Conservation (phyloP, 2,329 filamentous ascomycete genomes). For the Berkeleyomyces basicola region DNA sequence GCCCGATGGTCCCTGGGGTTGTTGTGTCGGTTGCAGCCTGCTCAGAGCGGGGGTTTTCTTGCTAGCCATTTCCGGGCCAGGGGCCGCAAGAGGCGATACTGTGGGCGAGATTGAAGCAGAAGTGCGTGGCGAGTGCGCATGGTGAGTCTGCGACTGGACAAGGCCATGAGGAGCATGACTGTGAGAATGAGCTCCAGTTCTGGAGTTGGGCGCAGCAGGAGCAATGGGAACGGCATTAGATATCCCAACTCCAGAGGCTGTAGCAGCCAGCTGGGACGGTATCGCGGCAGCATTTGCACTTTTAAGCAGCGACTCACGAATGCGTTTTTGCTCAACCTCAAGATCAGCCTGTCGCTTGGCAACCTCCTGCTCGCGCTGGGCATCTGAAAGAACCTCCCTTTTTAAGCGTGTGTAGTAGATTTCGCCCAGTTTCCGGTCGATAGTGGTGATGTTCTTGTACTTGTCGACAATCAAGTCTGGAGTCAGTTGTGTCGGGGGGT, state of each 20-base stretch:
- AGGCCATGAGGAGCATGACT: background rate
- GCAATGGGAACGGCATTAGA: constrained; percentile 8
- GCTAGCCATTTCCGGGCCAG: constrained; percentile 8
- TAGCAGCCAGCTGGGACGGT: constrained; percentile 5
- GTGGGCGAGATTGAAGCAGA: background rate
- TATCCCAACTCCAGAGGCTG: constrained; percentile 7
- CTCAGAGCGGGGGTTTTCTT: constrained; percentile 4
- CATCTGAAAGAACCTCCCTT: constrained; percentile 11
- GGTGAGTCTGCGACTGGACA: background rate
- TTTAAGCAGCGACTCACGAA: constrained; percentile 8
- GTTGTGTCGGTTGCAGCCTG: background rate
- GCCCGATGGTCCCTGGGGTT: background rate
- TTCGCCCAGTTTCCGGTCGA: constrained; percentile 10
- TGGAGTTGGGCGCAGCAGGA: background rate
- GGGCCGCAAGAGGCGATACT: constrained; percentile 10
- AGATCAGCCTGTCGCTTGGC: constrained; percentile 4
- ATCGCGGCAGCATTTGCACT: background rate
- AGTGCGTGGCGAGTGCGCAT: background rate
- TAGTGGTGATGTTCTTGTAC: constrained; percentile 9
- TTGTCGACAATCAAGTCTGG: constrained; percentile 8
- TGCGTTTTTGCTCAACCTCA: constrained; percentile 8
- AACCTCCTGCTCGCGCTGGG: constrained; percentile 8
- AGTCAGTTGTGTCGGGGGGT: constrained; percentile 6
- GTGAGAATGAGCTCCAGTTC: background rate
- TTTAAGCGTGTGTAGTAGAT: constrained; percentile 12